Percentiles rank a stretch among this genome's conserved stretches.
These are phyloP conservation scores for Penstemon davidsonii DNA, from an alignment of 257 asterid species.

Conservation along the genomic window DNA sequence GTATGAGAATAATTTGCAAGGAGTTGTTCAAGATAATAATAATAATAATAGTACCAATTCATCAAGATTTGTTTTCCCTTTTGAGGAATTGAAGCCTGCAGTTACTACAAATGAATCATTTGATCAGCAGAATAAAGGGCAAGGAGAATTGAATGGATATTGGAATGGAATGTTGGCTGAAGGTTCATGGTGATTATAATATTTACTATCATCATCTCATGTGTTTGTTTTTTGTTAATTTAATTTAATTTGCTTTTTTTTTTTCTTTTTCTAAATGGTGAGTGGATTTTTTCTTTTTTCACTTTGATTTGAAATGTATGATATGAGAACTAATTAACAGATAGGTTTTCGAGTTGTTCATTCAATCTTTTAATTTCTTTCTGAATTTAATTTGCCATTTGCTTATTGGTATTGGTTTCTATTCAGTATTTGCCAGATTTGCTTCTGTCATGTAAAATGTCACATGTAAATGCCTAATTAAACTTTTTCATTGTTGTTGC, in stretches of 20 bases:
- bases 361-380: conserved; percentile 6
- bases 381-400: conserved; percentile 4
- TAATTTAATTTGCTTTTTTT: neutral
- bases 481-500: conserved; percentile 4
- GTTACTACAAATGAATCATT: conserved; percentile 26
- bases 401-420: conserved; percentile 20
- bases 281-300: conserved; percentile 10
- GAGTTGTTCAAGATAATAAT: conserved; percentile 26
- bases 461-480: conserved; percentile 14
- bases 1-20: conserved; percentile 32
- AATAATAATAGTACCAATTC: conserved; percentile 15
- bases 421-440: conserved; percentile 13
- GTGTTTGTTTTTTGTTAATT: conserved; percentile 1
- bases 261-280: conserved; percentile 4
- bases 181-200: conserved; percentile 42
- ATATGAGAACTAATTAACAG: conserved; percentile 28
- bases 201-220: neutral
- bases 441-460: conserved; percentile 17
- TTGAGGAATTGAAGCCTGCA: conserved; percentile 55
- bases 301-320: conserved; percentile 14
- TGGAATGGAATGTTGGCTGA: conserved; percentile 72
- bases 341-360: conserved; percentile 20
- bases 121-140: conserved; percentile 41
- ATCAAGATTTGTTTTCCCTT: conserved; percentile 50
- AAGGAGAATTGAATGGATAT: conserved; percentile 45